phyloP scores from a whole-genome alignment of 495 filamentous ascomycete species.

The Penicillium macrosclerotiorum region DNA sequence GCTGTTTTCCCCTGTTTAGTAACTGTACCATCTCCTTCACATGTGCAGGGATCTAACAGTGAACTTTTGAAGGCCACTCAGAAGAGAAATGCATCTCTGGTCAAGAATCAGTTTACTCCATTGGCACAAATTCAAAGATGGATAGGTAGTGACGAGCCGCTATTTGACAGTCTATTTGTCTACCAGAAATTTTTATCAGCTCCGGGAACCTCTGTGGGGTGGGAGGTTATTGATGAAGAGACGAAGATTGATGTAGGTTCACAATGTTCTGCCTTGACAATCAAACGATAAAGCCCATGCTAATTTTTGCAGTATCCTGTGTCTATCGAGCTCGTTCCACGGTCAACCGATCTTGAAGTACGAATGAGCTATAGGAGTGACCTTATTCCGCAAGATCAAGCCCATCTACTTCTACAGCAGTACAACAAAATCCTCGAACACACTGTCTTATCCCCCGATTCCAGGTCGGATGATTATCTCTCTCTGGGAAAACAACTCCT shows the following conservation, averaged over 20 bases:
- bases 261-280: background rate
- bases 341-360: constrained; percentile 44
- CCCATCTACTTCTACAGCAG: constrained; percentile 34
- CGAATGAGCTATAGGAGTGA: constrained; percentile 60
- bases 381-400: constrained; percentile 62
- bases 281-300: too few species aligned
- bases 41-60: constrained; percentile 47
- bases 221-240: constrained; percentile 52
- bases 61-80: constrained; percentile 58
- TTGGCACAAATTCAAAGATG: constrained; percentile 65
- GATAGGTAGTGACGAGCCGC: constrained; percentile 54
- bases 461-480: constrained; percentile 14
- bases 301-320: constrained; percentile 52
- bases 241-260: constrained; percentile 54
- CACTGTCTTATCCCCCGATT: constrained; percentile 25
- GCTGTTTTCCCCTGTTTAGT: constrained; percentile 70
- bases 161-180: constrained; percentile 78
- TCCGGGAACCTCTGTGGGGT: constrained; percentile 18
- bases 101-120: constrained; percentile 67
- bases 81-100: constrained; percentile 55
- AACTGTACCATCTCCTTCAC: constrained; percentile 64
- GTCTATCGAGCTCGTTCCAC: constrained; percentile 69
- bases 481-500: constrained; percentile 24
- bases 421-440: constrained; percentile 28
- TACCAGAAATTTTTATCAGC: constrained; percentile 60